phyloP scores from a whole-genome alignment of 768 basidiomycete genomes.

The Rhizopogon vinicolor region DNA sequence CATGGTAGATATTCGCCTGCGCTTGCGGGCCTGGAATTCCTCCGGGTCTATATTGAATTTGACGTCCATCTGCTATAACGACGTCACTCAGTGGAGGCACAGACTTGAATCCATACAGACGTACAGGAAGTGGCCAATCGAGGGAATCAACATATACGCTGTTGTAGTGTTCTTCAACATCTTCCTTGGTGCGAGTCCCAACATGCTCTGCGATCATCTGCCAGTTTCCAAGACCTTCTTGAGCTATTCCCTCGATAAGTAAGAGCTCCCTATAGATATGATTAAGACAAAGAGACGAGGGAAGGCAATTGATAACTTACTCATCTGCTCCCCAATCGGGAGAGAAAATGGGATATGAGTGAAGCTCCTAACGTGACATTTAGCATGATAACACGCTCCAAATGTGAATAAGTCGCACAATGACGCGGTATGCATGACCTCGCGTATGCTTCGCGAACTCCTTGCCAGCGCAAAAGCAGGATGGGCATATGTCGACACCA shows the following conservation, averaged over 20 bases:
- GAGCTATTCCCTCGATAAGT: slow-evolving; percentile 81
- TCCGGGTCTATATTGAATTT: slow-evolving; percentile 71
- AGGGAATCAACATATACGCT: slow-evolving; percentile 74
- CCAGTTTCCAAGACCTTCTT: slow-evolving; percentile 94
- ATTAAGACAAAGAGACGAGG: background rate
- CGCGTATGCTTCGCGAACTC: slow-evolving; percentile 84
- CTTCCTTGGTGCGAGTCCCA: slow-evolving; percentile 90
- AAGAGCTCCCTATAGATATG: slow-evolving; percentile 67
- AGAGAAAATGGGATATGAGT: slow-evolving; percentile 93
- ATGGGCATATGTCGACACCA: slow-evolving; percentile 90
- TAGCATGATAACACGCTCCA: background rate
- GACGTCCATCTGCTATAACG: slow-evolving; percentile 38
- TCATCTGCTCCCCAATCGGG: slow-evolving; percentile 98
- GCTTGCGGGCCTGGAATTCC: slow-evolving; percentile 87
- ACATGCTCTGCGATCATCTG: slow-evolving; percentile 93
- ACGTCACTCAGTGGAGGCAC: slow-evolving; percentile 10
- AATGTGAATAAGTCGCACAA: slow-evolving; percentile 45
- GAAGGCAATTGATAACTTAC: slow-evolving; percentile 38
- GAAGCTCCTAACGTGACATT: slow-evolving; percentile 65
- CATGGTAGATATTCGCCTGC: slow-evolving; percentile 81
- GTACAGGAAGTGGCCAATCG: slow-evolving; percentile 77
- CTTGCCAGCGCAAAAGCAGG: slow-evolving; percentile 89
- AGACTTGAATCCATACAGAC: slow-evolving; percentile 18
- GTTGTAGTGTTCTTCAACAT: slow-evolving; percentile 88
- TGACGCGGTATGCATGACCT: slow-evolving; percentile 86